Conservation (phyloP, 1,284 basidiomycete genomes). For the Heterobasidion parviporum region DNA sequence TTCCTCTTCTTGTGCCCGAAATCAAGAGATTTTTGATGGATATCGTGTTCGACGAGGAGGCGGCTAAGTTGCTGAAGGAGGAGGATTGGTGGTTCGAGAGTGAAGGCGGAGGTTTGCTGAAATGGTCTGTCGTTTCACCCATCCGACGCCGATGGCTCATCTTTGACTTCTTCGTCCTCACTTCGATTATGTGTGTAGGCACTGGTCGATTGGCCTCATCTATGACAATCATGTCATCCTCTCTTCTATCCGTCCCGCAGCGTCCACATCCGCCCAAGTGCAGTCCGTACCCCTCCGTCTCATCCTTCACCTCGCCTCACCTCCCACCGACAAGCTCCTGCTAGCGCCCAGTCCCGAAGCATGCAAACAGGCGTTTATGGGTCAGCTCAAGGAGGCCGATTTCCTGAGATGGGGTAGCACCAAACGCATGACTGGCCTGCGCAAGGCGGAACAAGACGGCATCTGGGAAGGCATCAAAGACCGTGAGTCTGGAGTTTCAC, state of each 20-base stretch:
- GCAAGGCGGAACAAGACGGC: conserved; percentile 86
- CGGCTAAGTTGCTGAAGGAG: conserved; percentile 61
- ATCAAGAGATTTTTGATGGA: conserved; percentile 82
- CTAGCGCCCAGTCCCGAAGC: conserved; percentile 70
- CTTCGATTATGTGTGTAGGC: conserved; percentile 46
- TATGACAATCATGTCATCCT: conserved; percentile 65
- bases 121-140: conserved; percentile 54
- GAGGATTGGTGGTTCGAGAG: conserved; percentile 95
- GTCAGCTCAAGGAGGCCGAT: conserved; percentile 90
- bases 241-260: conserved; percentile 37
- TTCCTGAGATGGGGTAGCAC: conserved; percentile 90
- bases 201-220: conserved; percentile 91
- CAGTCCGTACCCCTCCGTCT: conserved; percentile 61
- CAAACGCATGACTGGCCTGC: conserved; percentile 80
- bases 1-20: conserved; percentile 84
- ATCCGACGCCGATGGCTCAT: neutral
- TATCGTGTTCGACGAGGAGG: conserved; percentile 80
- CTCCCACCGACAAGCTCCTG: conserved; percentile 70
- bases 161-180: neutral
- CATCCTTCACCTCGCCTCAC: conserved; percentile 78
- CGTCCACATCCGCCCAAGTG: conserved; percentile 28
- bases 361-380: conserved; percentile 88
- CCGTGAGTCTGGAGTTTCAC: conserved; percentile 44
- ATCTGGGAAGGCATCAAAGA: conserved; percentile 92
- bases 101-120: conserved; percentile 63